Conservation (phyloP, 768 basidiomycete species). For the Termitomyces sp. region DNA sequence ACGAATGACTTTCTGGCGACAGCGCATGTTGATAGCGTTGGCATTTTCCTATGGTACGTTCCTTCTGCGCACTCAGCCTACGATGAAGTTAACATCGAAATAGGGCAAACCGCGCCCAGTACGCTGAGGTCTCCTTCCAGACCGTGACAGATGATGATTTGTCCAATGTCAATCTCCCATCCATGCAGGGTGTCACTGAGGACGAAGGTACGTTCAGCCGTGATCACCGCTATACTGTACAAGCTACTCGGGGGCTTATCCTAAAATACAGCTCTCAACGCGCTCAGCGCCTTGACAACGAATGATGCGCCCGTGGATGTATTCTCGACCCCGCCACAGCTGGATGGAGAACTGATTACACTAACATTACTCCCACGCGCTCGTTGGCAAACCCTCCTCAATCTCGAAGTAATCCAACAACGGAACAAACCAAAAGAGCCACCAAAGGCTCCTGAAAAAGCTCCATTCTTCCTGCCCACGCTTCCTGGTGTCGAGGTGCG, state of each 20-base stretch:
- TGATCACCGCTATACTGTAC: not conserved
- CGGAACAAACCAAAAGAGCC: conserved; percentile 96
- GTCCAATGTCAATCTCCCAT: conserved; percentile 68
- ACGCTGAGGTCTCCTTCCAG: conserved; percentile 78
- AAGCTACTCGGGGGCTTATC: not conserved
- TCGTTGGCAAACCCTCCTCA: conserved; percentile 95
- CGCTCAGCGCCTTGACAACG: conserved; percentile 58
- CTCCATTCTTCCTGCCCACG: conserved; percentile 96
- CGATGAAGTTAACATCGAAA: not conserved
- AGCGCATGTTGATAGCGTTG: conserved; percentile 90
- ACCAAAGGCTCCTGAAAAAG: conserved; percentile 91
- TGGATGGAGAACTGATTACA: conserved; percentile 90
- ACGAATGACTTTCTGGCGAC: conserved; percentile 96
- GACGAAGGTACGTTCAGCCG: conserved; percentile 62
- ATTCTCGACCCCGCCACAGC: conserved; percentile 83
- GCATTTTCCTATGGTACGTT: conserved; percentile 86
- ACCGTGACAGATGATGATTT: conserved; percentile 77
- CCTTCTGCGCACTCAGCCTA: not conserved
- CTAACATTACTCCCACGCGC: conserved; percentile 88
- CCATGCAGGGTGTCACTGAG: conserved; percentile 77
- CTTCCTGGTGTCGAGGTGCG: conserved; percentile 83
- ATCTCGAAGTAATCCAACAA: conserved; percentile 94
- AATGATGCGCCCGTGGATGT: conserved; percentile 62
- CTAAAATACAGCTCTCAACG: conserved; percentile 55
- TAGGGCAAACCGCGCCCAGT: conserved; percentile 96